Evolutionary conservation across 1,284 basidiomycete species (phyloP), one percentile per base, ranked within the genome.

Genomic region (Xerocomus cyaneibrunnescens): DNA sequence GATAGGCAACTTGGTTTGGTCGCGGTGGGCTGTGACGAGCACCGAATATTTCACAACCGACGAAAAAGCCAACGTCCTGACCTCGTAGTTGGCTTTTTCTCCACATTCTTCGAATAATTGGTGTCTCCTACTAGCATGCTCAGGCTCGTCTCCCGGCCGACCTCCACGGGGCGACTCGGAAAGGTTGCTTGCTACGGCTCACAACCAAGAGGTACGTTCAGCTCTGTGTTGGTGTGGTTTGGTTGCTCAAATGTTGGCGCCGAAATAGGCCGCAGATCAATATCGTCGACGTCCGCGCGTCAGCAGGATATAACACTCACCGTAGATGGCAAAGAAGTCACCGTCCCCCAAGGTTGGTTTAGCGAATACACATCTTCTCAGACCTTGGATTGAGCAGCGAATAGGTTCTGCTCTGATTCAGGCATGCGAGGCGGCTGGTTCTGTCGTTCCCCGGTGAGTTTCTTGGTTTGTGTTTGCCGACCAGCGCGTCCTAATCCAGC

Each of bases 321-420:
- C 3, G 85, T 95, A 41, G 92, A 96, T 71, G 93, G 93, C 60
- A 94, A 93, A 75, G 89, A 94, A 75, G 91, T 96, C 27, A 94
- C 92, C 13, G 93, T 96, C 44, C 92, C 93, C 22, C 89, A 92
- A 74, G 92, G 91, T 90, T 71, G 65, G 72, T 50, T 52, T 41
- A 6, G 31, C 35, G 34, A 34, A 38, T 21, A 12, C 22, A 51
- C 48, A 16, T 51, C 40, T 7, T 36, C 46, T 41, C 34, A 35
- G 52, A 48, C 28, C 42, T 31, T 19, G 43, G 34, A 44, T 52
- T 54, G 61, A 57, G 51, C 55, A 30, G 21, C 52, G 47, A 44
- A 53, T 55, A 92, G 92, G 94, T 45, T 89, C 92, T 59, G 92
- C 95, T 22, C 79, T 99, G 62, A 98, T 98, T 70, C 96, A 98